Evolutionary conservation across 371 early-diverging fungal genomes (phyloP), one percentile per base, ranked within the genome.

Genomic region (Fennellomyces sp.): DNA sequence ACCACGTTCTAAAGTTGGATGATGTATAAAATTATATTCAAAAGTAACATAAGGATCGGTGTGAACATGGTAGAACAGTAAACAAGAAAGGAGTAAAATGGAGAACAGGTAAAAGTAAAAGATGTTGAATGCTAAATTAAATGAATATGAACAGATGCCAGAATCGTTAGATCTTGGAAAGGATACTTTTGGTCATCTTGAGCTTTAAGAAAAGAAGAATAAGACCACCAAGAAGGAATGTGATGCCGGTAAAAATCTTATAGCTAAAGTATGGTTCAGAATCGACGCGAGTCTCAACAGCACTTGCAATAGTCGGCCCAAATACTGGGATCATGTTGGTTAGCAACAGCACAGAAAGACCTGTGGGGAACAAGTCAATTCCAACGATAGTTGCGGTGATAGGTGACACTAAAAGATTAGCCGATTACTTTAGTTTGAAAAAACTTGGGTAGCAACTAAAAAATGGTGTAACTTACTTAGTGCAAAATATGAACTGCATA

Each of bases 301-400:
- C 78, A 53, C 75, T 68, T 1, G 78, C 61, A 53, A 78, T 74
- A n/a, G 61, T 68, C 1, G 72, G 59, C 0, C 78, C 78, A 54
- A 70, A 78, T 0, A 74, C 68, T 12, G 75, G 57, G 2, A 74
- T 25, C 17, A 63, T 55, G 26, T 74, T 78, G 19, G 53, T 60
- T 19, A 78, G 25, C 13, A 78, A 49, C 4, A 78, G 52, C 0
- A 74, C 47, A 10, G 75, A 72, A 11, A 78, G 27, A 13, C 68
- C 78, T 2, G 78, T 72, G 15, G 78, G 75, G 23, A 74, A 72
- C 49, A 35, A 41, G 21, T 74, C 75, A 60, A 69, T 69, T 13
- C 75, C 72, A 15, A 72, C 52, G 27, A 78, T 62, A n/a, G 53
- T 55, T 0, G 61, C 68, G 10, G 78, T 60, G 33, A 78, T 72